Conservation (phyloP, 148 eudicot genomes). For the Chenopodium suecicum region DNA sequence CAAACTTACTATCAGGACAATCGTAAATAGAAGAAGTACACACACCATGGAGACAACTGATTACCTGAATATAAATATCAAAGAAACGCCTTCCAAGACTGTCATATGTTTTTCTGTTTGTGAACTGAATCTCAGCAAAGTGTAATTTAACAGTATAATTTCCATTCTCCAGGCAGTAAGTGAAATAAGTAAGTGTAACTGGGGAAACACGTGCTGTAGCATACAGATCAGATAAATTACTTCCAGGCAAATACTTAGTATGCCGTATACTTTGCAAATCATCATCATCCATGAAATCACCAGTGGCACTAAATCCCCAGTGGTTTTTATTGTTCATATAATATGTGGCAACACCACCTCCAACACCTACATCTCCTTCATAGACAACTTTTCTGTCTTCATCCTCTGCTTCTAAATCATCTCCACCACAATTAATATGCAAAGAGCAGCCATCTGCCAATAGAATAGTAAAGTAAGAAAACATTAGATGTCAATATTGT, state of each 20-base stretch:
- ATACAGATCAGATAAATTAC: slow-evolving; percentile 29
- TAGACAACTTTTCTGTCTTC: slow-evolving; percentile 34
- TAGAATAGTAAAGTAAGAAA: slow-evolving; percentile 7
- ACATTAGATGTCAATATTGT: not conserved
- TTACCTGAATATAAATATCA: slow-evolving; percentile 79
- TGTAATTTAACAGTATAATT: slow-evolving; percentile 58
- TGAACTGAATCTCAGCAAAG: slow-evolving; percentile 70
- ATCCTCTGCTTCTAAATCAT: slow-evolving; percentile 40
- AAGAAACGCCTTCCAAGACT: slow-evolving; percentile 77
- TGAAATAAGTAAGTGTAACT: slow-evolving; percentile 60
- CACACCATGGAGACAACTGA: not conserved
- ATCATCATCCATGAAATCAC: slow-evolving; percentile 67
- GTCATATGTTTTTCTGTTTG: slow-evolving; percentile 44
- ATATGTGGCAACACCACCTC: slow-evolving; percentile 54
- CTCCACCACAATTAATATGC: slow-evolving; percentile 71
- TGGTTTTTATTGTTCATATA: slow-evolving; percentile 16
- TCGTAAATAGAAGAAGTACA: not conserved
- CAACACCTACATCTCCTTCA: slow-evolving; percentile 62
- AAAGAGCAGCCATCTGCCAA: slow-evolving; percentile 66
- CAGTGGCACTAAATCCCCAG: slow-evolving; percentile 83
- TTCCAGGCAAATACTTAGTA: slow-evolving; percentile 16
- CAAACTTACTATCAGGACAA: slow-evolving; percentile 16
- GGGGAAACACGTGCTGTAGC: slow-evolving; percentile 70
- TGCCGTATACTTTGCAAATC: slow-evolving; percentile 29
- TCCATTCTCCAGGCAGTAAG: slow-evolving; percentile 69